Evolutionary conservation across 257 asterid genomes (phyloP).

Genomic region (Datura wrightii): DNA sequence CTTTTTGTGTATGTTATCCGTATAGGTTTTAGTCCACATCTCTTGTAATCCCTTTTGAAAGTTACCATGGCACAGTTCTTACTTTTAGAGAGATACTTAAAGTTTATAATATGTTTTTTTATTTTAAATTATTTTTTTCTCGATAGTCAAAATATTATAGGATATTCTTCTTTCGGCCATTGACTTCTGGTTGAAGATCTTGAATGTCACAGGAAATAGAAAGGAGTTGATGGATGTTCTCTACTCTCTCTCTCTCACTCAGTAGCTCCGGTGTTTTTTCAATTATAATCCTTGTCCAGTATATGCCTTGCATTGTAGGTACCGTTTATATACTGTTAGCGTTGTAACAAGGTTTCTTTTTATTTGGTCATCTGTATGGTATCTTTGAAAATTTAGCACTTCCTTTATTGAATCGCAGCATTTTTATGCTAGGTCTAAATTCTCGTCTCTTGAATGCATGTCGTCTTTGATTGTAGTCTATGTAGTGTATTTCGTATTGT

Average conservation of each 20-base stretch:
- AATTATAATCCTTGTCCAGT: not conserved
- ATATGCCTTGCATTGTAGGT: conserved; percentile 1
- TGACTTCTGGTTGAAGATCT: conserved; percentile 18
- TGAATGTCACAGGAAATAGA: conserved; percentile 24
- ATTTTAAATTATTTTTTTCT: conserved; percentile 31
- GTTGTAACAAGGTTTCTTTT: not conserved
- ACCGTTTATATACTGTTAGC: not conserved
- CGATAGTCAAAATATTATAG: not conserved
- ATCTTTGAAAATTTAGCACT: not conserved
- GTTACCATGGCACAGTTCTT: conserved; percentile 45
- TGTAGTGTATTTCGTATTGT: not conserved
- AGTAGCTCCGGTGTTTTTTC: not conserved
- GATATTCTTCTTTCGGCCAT: not conserved
- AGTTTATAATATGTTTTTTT: conserved; percentile 32
- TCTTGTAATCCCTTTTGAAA: conserved; percentile 42
- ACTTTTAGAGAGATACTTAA: conserved; percentile 38
- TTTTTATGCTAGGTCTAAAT: not conserved
- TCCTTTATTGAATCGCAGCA: not conserved
- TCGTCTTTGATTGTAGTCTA: not conserved
- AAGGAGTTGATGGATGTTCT: not conserved
- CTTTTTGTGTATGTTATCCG: conserved; percentile 52
- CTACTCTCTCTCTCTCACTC: not conserved
- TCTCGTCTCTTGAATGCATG: not conserved
- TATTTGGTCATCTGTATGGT: not conserved
- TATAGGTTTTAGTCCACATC: conserved; percentile 61